Percentiles rank a stretch among this genome's conserved stretches.
Conservation (phyloP, 805 yeast species). For the Wickerhamiella galacta region DNA sequence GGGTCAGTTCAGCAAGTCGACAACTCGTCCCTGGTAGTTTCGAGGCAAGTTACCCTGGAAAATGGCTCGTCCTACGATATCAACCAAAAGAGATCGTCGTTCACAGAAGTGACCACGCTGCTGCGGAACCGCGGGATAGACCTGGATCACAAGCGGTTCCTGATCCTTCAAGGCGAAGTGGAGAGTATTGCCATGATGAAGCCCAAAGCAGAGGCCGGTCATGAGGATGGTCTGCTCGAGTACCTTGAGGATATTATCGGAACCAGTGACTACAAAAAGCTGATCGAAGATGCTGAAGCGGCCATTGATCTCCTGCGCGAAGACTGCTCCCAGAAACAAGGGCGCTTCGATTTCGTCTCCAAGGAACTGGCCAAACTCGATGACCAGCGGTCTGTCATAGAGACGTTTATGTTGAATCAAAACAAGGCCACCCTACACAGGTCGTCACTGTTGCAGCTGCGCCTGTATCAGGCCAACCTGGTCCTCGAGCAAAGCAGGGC, state of each 20-base stretch:
- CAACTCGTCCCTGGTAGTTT: constrained; percentile 45
- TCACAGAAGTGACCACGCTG: constrained; percentile 59
- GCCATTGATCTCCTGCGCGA: constrained; percentile 65
- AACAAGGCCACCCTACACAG: constrained; percentile 37
- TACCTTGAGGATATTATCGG: constrained; percentile 95
- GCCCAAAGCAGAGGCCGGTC: constrained; percentile 82
- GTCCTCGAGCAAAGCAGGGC: not conserved
- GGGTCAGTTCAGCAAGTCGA: constrained; percentile 32
- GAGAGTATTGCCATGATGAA: constrained; percentile 98
- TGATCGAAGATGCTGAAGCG: constrained; percentile 47
- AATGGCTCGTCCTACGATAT: constrained; percentile 62
- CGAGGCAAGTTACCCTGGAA: constrained; percentile 63
- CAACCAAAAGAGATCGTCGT: constrained; percentile 51
- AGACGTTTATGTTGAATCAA: constrained; percentile 47
- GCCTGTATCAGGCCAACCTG: not conserved
- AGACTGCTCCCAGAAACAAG: constrained; percentile 63
- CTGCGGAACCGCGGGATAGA: constrained; percentile 77
- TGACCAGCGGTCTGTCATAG: constrained; percentile 46
- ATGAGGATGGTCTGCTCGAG: constrained; percentile 86
- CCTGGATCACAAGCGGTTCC: constrained; percentile 82
- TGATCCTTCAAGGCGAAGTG: constrained; percentile 94
- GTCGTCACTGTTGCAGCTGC: constrained; percentile 38
- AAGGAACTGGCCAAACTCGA: constrained; percentile 54
- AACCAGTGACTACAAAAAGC: constrained; percentile 63
- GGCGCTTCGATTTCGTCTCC: constrained; percentile 62